Conservation (phyloP, 2,329 filamentous ascomycete genomes). For the Raffaelea deltoideospora region DNA sequence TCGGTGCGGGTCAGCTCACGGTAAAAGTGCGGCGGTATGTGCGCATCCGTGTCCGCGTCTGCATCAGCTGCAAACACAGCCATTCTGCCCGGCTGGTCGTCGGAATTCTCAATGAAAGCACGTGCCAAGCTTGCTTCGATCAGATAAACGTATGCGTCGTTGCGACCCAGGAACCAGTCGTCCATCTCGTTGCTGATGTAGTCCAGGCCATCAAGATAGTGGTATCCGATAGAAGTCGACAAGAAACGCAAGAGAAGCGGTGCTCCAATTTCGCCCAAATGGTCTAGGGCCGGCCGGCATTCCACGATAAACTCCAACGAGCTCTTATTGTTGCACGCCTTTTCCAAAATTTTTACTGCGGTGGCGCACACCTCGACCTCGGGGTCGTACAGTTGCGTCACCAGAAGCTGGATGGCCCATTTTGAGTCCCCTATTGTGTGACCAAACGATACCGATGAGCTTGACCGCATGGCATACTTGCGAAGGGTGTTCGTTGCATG, state of each 20-base stretch:
- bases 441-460: conserved; percentile 12
- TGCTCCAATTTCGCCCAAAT: conserved; percentile 91
- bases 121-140: conserved; percentile 88
- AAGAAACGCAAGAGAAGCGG: conserved; percentile 83
- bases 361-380: conserved; percentile 94
- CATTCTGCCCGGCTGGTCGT: conserved; percentile 37
- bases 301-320: conserved; percentile 94
- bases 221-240: conserved; percentile 91
- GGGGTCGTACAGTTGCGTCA: conserved; percentile 95
- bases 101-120: conserved; percentile 37
- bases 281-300: conserved; percentile 84
- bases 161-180: conserved; percentile 95
- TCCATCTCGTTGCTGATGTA: conserved; percentile 99
- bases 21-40: conserved; percentile 95
- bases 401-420: conserved; percentile 92
- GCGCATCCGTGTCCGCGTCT: conserved; percentile 38
- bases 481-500: conserved; percentile 75
- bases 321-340: conserved; percentile 84
- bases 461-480: conserved; percentile 56
- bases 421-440: conserved; percentile 53
- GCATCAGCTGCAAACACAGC: conserved; percentile 43
- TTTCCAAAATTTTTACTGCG: conserved; percentile 92
- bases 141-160: conserved; percentile 86
- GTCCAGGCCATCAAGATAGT: conserved; percentile 90
- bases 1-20: conserved; percentile 82